phyloP scores from a whole-genome alignment of 148 eudicot genomes.

The Fallopia convolvulus region DNA sequence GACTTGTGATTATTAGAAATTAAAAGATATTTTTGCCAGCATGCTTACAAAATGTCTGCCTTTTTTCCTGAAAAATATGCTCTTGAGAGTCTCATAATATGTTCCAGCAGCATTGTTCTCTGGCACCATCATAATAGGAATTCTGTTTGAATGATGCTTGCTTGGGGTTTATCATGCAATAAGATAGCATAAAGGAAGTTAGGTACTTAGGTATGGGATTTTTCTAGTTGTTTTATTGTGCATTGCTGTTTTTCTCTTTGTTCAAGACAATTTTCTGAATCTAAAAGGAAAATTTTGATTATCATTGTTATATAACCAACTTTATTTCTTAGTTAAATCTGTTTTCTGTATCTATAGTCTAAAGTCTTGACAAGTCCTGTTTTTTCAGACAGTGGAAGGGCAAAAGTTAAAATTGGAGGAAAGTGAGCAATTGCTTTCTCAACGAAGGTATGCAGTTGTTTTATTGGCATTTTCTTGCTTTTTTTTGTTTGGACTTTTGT shows the following conservation, averaged over 20 bases:
- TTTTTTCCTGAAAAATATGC: background rate
- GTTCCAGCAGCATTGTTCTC: background rate
- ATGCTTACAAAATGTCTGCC: background rate
- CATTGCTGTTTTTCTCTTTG: background rate
- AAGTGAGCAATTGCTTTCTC: constrained; percentile 52
- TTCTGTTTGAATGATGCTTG: background rate
- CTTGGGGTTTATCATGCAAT: background rate
- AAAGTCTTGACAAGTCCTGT: background rate
- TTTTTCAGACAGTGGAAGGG: constrained; percentile 50
- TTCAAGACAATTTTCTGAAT: background rate
- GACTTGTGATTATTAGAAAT: background rate
- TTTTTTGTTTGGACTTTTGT: background rate
- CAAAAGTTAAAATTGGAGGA: constrained; percentile 73
- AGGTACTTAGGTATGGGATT: background rate
- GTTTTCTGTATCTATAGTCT: background rate
- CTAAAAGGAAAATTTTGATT: background rate
- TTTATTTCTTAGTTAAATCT: background rate
- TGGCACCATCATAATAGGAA: background rate
- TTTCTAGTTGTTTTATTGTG: background rate
- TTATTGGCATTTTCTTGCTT: background rate
- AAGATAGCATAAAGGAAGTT: background rate
- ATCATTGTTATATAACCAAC: background rate
- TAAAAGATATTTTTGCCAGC: background rate
- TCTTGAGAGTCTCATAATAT: background rate
- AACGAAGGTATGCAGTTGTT: constrained; percentile 49